These are phyloP conservation scores for Pachysandra terminalis DNA, from an alignment of 164 flowering plant species.

Conservation along the genomic window DNA sequence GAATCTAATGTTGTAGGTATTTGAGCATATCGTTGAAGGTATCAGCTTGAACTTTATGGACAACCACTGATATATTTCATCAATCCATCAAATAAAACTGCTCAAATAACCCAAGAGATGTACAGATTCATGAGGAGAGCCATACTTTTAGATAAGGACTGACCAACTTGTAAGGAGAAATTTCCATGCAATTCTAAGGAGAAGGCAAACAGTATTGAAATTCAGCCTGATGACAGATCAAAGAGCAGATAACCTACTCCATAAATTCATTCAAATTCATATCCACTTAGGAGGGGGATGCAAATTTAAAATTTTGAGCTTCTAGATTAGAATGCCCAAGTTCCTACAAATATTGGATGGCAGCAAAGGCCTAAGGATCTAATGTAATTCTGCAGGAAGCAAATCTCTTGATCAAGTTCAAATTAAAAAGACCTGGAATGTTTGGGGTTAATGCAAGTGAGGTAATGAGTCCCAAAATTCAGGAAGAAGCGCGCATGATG, in stretches of 20 bases:
- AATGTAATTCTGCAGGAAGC: not conserved
- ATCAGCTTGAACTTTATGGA: not conserved
- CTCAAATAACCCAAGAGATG: not conserved
- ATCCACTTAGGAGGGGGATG: not conserved
- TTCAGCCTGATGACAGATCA: not conserved
- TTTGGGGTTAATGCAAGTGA: not conserved
- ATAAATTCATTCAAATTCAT: not conserved
- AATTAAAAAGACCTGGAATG: no score
- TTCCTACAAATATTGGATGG: not conserved
- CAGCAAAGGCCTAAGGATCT: not conserved
- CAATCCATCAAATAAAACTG: not conserved
- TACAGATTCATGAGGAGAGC: not conserved
- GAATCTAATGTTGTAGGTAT: not conserved
- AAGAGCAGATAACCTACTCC: not conserved
- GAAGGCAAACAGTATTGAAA: not conserved
- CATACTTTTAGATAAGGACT: not conserved
- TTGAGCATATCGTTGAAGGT: not conserved
- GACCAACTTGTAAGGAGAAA: not conserved
- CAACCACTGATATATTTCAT: not conserved
- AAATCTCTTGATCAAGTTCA: not conserved
- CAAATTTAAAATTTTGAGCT: not conserved
- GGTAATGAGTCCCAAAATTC: not conserved
- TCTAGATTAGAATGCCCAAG: not conserved
- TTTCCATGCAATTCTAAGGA: not conserved
- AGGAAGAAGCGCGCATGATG: no score